phyloP scores from a whole-genome alignment of 768 basidiomycete genomes.

The Dioszegia crocea region DNA sequence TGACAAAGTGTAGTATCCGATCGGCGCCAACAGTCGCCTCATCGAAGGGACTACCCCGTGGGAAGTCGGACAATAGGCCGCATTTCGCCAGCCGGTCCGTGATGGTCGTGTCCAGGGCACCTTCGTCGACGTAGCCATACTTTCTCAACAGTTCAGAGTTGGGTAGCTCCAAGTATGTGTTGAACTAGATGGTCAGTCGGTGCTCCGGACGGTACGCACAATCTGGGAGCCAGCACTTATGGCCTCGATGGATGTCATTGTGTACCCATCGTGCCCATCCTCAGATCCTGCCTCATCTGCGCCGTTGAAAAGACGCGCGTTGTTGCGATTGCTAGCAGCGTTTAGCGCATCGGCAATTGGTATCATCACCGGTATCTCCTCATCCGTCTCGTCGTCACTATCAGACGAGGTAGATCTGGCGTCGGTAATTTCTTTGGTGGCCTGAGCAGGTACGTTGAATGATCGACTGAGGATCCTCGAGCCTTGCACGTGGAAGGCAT shows the following conservation, averaged over 20 bases:
- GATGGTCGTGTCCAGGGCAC: constrained; percentile 50
- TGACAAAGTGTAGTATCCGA: constrained; percentile 20
- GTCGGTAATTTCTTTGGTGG: constrained; percentile 20
- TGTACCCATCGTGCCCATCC: constrained; percentile 14
- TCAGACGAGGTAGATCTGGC: constrained; percentile 15
- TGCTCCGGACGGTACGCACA: constrained; percentile 53
- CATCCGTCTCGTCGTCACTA: constrained; percentile 56
- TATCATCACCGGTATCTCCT: constrained; percentile 77
- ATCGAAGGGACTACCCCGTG: constrained; percentile 48
- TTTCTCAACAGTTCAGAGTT: constrained; percentile 90
- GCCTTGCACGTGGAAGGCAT: constrained; percentile 80
- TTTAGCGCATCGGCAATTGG: constrained; percentile 96
- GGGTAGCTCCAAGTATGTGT: constrained; percentile 89
- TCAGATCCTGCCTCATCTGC: no score
- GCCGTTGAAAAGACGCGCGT: constrained; percentile 72
- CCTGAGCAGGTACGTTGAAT: constrained; percentile 66
- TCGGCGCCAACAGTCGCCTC: constrained; percentile 41
- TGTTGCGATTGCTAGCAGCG: constrained; percentile 76
- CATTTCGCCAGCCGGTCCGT: constrained; percentile 13
- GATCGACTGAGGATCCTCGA: constrained; percentile 88
- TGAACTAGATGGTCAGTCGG: constrained; percentile 61
- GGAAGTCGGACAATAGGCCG: constrained; percentile 24
- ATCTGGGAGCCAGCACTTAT: constrained; percentile 83
- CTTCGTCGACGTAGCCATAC: constrained; percentile 84
- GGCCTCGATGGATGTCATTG: constrained; percentile 60